A percentile compares a stretch with the other conserved stretches of the same genome.
Evolutionary conservation across 371 early-diverging fungal species (phyloP).

Genomic region (Thermomucor indicae-seudaticae): DNA sequence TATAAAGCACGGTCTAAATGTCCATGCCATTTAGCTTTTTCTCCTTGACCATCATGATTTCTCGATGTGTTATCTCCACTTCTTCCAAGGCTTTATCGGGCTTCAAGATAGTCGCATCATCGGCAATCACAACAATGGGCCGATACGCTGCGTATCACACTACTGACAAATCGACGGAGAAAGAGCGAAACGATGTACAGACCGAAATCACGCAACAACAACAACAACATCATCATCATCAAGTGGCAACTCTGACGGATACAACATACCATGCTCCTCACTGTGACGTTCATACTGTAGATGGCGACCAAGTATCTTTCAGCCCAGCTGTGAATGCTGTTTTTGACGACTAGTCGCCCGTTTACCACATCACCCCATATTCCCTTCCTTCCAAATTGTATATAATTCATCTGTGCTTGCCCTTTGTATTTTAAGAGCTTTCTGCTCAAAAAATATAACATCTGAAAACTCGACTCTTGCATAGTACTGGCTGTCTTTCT

Average conservation of each 20-base stretch:
- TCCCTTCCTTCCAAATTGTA: not conserved
- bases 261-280: not conserved
- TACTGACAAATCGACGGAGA: no score
- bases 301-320: not conserved
- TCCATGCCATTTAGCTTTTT: no score
- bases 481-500: no score
- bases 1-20: no score
- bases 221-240: not conserved
- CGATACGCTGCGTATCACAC: no score
- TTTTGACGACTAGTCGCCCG: not conserved
- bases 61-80: no score
- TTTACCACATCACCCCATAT: not conserved
- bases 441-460: no score
- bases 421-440: not conserved
- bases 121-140: not conserved
- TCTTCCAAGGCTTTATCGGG: no score
- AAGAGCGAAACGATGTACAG: no score
- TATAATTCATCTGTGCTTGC: not conserved
- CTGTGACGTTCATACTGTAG: not conserved
- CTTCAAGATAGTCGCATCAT: not conserved
- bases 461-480: no score
- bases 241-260: not conserved
- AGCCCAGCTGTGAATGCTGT: not conserved
- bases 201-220: no score
- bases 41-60: no score